Evolutionary conservation across 139 green algal species (phyloP), one percentile per base, ranked within the genome.

Genomic region (Dunaliella primolecta): DNA sequence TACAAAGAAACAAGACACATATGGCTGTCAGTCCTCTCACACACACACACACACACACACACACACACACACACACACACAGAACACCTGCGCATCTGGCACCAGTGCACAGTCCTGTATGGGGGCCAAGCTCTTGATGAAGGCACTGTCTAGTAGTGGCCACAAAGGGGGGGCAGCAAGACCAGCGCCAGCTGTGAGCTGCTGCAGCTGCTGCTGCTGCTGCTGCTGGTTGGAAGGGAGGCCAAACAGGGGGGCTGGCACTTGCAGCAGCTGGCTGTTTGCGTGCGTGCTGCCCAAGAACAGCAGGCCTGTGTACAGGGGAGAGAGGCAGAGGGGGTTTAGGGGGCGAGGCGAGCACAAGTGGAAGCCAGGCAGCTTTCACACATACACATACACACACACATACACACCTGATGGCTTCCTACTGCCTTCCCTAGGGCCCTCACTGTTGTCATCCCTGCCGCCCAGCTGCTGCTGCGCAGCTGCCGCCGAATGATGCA

Each of bases 71-170:
- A 64, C 46, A 64, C 46, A 64, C 46, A 64, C 46, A 64, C 46
- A 64, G 7, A 64, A 7, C 46, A 64, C 87, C 57, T 71, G 21
- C 7, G 81, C 25, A 56, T 89, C 71, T 15, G 85, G 84, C 64
- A 91, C 76, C 56, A 87, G 57, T 31, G 83, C 75, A 24, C 55
- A 46, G 57, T 87, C 85, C 55, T 85, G 81, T 27, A 91, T 80
- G 7, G 88, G 86, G 3, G 84, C 83, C 77, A 91, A 78, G 84
- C 83, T 89, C 77, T 91, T 89, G 84, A 91, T 77, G 1, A 84
- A 36, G 0, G 83, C 85, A 32, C 81, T 11, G 33, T 89, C 83
- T 25, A 70, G 11, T 34, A 89, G 31, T 1, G 72, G 81, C 83
- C 83, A 89, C 2, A 20, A n/a, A 27, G 85, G 56, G n/a, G 70